A percentile compares a stretch with the other conserved stretches of the same genome.
These are phyloP conservation scores for Xylaria bambusicola DNA, from an alignment of 495 filamentous ascomycete genomes.

Conservation along the genomic window DNA sequence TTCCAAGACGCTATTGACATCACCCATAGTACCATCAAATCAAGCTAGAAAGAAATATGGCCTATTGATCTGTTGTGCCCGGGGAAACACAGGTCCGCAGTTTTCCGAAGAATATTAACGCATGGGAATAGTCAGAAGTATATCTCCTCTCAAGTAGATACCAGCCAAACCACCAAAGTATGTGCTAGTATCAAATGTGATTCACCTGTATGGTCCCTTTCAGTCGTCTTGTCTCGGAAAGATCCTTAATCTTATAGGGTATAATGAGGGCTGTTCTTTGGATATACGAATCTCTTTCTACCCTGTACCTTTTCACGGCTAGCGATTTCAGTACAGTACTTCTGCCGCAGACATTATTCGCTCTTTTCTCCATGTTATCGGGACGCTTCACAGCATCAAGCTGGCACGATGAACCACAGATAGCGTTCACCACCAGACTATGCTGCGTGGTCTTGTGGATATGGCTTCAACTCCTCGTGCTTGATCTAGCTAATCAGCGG, in stretches of 20 bases:
- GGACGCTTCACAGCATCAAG: conserved; percentile 15
- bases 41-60: too few species aligned
- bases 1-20: too few species aligned
- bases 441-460: conserved; percentile 29
- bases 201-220: not conserved
- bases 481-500: conserved; percentile 39
- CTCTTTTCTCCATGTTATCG: conserved; percentile 32
- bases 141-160: not conserved
- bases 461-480: conserved; percentile 35
- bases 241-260: not conserved
- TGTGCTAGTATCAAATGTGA: not conserved
- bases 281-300: conserved; percentile 13
- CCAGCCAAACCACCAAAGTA: not conserved
- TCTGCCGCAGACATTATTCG: conserved; percentile 38
- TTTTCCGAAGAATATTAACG: not conserved
- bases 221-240: not conserved
- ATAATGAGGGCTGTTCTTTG: not conserved
- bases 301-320: conserved; percentile 42
- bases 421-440: conserved; percentile 21
- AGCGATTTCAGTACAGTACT: conserved; percentile 44
- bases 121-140: not conserved
- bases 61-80: not conserved
- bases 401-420: not conserved
- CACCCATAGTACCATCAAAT: too few species aligned
- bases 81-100: not conserved